Base-by-base conservation (phyloP, 1,284 basidiomycete genomes). In the Takashimella koratensis region DNA sequence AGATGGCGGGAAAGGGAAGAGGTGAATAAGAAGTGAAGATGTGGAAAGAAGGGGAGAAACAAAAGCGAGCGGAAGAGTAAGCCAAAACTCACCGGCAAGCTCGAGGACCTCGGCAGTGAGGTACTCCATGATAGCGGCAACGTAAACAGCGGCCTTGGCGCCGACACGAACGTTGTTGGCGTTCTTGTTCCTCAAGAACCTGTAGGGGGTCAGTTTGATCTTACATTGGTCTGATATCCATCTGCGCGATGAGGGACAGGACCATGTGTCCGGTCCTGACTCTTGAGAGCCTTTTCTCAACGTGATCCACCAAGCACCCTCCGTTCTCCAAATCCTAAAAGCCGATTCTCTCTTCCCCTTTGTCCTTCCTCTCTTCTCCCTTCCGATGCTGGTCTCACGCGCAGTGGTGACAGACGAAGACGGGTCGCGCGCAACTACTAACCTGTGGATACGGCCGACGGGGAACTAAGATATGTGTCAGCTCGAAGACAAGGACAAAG, bases 171-270 rank as follows among this genome's bases (percentile, higher is more conserved):
- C 85, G 72, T 93, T 92, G 77, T 94, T 88, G 73, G 93, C 90
- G 36, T 93, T 95, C 66, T 89, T 84, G 72, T 86, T 85, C 77
- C 96, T 95, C 65, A 98, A 78, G 79, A 95, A 95, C 77, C 94
- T 87, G 75, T 93, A 27, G 10, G 23, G 48, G 11, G 20, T 12
- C n/a, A n/a, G n/a, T n/a, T n/a, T n/a, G n/a, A n/a, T n/a, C n/a
- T n/a, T n/a, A n/a, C 16, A 13, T 45, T 21, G 36, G 22, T 10
- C 19, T 10, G 43, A 43, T 10, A 45, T 44, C n/a, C n/a, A n/a
- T n/a, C n/a, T n/a, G n/a, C n/a, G n/a, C n/a, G n/a, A n/a, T n/a
- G n/a, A n/a, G n/a, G n/a, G n/a, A n/a, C n/a, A n/a, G n/a, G n/a
- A n/a, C n/a, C n/a, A n/a, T n/a, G n/a, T n/a, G n/a, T n/a, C n/a